These are phyloP conservation scores for Xylariaceae sp. DNA, from an alignment of 2,329 filamentous ascomycete species.

Conservation along the genomic window DNA sequence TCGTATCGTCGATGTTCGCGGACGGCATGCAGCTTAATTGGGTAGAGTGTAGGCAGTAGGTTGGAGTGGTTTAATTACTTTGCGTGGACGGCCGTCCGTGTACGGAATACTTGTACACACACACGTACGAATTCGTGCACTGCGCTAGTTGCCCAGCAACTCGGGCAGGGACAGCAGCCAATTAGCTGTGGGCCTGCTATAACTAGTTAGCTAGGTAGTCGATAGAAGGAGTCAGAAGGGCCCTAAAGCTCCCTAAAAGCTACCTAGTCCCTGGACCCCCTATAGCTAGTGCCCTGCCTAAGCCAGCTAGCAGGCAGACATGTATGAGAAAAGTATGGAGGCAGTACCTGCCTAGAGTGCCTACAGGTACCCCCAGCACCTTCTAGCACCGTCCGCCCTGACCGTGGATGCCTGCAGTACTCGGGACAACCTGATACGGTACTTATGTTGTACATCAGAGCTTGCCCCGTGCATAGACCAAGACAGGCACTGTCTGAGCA, in stretches of 20 bases:
- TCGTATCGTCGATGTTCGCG: slow-evolving; percentile 7
- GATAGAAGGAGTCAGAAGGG: neutral
- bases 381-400: no score
- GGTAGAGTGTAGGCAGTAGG: slow-evolving; percentile 4
- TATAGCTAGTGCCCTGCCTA: neutral
- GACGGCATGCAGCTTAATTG: slow-evolving; percentile 12
- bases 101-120: neutral
- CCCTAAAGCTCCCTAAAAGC: neutral
- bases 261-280: neutral
- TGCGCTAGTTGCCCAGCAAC: slow-evolving; percentile 21
- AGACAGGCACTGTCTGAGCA: neutral
- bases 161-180: slow-evolving; percentile 1
- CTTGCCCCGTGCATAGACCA: no score
- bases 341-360: neutral
- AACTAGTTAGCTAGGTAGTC: neutral
- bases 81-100: neutral
- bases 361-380: no score
- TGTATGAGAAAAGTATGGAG: neutral
- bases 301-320: neutral
- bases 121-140: neutral
- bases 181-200: neutral
- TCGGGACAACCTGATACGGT: no score
- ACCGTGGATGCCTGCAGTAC: no score
- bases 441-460: no score
- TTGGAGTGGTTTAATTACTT: slow-evolving; percentile 20